Base-by-base conservation (phyloP, 306 rosid genomes). In the Lupinus albus region DNA sequence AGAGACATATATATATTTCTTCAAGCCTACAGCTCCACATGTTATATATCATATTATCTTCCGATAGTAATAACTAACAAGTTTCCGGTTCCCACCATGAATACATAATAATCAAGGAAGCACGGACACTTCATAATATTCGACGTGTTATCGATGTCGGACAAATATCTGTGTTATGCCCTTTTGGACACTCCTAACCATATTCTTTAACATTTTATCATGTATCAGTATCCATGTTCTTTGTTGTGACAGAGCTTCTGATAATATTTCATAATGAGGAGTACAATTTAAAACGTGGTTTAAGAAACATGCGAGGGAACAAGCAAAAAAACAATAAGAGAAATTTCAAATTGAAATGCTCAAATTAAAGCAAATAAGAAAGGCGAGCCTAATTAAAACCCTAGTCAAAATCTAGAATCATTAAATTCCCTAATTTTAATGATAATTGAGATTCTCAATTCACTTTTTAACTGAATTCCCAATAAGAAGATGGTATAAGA, bases 381-480 rank as follows among this genome's bases (percentile, higher is more conserved):
- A 35, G 3, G 0, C 9, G 4, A 48, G 13, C 33, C 12, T 18
- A 10, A 20, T 15, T 6, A 45, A 65, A 65, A 56, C 78, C 68
- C 79, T 66, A 66, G 60, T 35, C 30, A 41, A 65, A 76, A 8
- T 46, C 49, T 15, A 16, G 14, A 72, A 42, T 44, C 72, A 61
- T 45, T 13, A 51, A 42, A 52, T 4, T 21, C 49, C 14, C 68
- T 20, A 56, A 39, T 53, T 71, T 12, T 50, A n/a, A 39, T 5
- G 72, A 35, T 28, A 65, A 46, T 46, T 68, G 51, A 5, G 70
- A n/a, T 16, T 39, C 14, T 41, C 32, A 57, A 64, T 25, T 39
- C n/a, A 20, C 12, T 13, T 38, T n/a, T 13, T 0, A 17, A 13
- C 11, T 1, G 13, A 42, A 7, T 32, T 39, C 25, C n/a, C 25